These are phyloP conservation scores for Grifola frondosa DNA, from an alignment of 1,284 basidiomycete genomes.

Conservation along the genomic window DNA sequence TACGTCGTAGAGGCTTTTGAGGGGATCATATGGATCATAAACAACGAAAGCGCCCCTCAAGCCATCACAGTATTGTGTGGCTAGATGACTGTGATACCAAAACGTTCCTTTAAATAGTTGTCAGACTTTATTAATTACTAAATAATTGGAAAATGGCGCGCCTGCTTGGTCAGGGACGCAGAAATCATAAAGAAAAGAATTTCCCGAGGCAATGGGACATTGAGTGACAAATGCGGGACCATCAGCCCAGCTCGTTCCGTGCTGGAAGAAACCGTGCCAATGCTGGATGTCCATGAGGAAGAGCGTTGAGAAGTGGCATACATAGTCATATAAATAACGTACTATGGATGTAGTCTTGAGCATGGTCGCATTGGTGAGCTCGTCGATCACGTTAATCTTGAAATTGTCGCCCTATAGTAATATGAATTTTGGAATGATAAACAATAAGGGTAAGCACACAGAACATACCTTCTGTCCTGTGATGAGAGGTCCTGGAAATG, in stretches of 20 bases:
- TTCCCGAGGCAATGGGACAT: constrained; percentile 48
- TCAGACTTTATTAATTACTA: too few relatives aligned
- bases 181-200: constrained; percentile 43
- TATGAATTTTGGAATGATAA: too few relatives aligned
- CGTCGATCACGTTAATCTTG: constrained; percentile 36
- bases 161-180: constrained; percentile 34
- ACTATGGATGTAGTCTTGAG: constrained; percentile 36
- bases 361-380: constrained; percentile 36
- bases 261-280: constrained; percentile 37
- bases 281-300: constrained; percentile 23
- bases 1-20: constrained; percentile 38
- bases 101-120: constrained; percentile 24
- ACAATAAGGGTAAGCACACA: too few relatives aligned
- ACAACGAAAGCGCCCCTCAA: constrained; percentile 37
- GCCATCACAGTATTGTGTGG: constrained; percentile 32
- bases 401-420: constrained; percentile 27
- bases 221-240: constrained; percentile 36
- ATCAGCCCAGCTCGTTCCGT: constrained; percentile 29
- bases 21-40: constrained; percentile 43
- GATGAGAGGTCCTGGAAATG: constrained; percentile 25
- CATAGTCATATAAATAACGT: constrained; percentile 5
- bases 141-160: too few relatives aligned
- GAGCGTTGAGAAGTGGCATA: not conserved
- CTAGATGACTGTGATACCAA: constrained; percentile 25
- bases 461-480: constrained; percentile 15